Evolutionary conservation across 179 eudicot species (phyloP).

Genomic region (Patellifolia procumbens): DNA sequence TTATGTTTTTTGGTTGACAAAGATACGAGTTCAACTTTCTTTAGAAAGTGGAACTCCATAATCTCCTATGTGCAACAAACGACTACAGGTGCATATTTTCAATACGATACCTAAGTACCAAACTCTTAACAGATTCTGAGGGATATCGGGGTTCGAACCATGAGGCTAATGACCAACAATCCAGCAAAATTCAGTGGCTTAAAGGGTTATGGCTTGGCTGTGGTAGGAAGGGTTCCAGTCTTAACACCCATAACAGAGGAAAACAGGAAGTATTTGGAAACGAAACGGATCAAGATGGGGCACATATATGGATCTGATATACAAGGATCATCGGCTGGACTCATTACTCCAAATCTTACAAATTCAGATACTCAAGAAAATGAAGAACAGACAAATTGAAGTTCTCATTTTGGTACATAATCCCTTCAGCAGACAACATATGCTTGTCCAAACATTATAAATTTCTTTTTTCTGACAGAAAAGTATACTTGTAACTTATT

Average conservation of each 20-base stretch:
- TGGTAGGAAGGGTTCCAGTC: constrained; percentile 89
- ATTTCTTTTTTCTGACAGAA: background rate
- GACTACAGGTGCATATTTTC: background rate
- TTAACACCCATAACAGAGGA: constrained; percentile 90
- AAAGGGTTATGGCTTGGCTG: constrained; percentile 94
- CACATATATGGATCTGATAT: constrained; percentile 77
- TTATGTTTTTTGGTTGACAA: no score
- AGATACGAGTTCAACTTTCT: no score
- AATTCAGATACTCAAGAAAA: constrained; percentile 7
- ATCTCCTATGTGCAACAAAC: background rate
- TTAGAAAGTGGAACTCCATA: no score
- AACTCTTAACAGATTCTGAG: constrained; percentile 53
- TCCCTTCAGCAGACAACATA: background rate
- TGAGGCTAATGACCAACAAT: constrained; percentile 94
- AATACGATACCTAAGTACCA: background rate
- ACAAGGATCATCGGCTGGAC: constrained; percentile 27
- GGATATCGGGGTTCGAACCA: constrained; percentile 78
- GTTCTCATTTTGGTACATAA: background rate
- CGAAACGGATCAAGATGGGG: constrained; percentile 91
- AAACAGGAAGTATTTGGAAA: constrained; percentile 77
- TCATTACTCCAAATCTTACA: constrained; percentile 16
- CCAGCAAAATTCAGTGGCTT: constrained; percentile 94
- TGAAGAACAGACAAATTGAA: constrained; percentile 9
- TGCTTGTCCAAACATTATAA: background rate
- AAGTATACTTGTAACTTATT: background rate